A percentile compares a stretch with the other conserved stretches of the same genome.
Conservation (phyloP, 2,329 filamentous ascomycete genomes). For the Phialophora verrucosa region DNA sequence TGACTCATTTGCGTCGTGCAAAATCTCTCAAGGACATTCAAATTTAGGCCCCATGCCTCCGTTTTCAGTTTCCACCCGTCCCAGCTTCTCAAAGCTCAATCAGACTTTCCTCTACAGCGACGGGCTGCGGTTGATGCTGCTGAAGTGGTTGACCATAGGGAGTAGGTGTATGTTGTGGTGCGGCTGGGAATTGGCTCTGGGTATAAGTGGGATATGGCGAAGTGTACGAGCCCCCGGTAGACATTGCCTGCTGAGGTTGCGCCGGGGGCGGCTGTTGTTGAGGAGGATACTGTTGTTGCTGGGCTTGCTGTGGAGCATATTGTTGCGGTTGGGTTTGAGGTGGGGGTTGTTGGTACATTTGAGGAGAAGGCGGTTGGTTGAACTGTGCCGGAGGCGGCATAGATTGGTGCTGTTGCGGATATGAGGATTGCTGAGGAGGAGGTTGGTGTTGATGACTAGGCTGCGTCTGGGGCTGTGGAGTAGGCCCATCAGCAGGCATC, state of each 20-base stretch:
- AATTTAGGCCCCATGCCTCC: background rate
- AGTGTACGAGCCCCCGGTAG: slow-evolving; percentile 16
- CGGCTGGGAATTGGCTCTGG: slow-evolving; percentile 69
- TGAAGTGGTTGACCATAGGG: slow-evolving; percentile 43
- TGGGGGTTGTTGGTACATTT: slow-evolving; percentile 35
- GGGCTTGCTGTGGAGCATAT: slow-evolving; percentile 54
- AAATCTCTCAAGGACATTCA: background rate
- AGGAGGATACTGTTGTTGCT: slow-evolving; percentile 46
- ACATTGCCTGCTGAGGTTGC: slow-evolving; percentile 16
- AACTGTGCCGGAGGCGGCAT: slow-evolving; percentile 24
- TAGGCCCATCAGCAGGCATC: slow-evolving; percentile 23
- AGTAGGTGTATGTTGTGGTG: slow-evolving; percentile 59
- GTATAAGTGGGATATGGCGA: slow-evolving; percentile 49
- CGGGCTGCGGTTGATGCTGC: slow-evolving; percentile 57
- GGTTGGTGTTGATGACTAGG: slow-evolving; percentile 25
- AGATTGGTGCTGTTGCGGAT: slow-evolving; percentile 31
- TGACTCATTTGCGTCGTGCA: background rate
- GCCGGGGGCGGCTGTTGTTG: slow-evolving; percentile 42
- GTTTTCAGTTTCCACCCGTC: background rate
- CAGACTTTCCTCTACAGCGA: slow-evolving; percentile 72
- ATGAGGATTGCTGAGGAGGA: slow-evolving; percentile 17
- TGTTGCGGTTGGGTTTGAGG: slow-evolving; percentile 49
- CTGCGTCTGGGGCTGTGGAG: slow-evolving; percentile 26
- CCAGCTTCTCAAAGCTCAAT: slow-evolving; percentile 69
- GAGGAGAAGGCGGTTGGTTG: slow-evolving; percentile 22